Base-by-base conservation (phyloP, 2,329 filamentous ascomycete genomes). In the Penicillium thymicola region DNA sequence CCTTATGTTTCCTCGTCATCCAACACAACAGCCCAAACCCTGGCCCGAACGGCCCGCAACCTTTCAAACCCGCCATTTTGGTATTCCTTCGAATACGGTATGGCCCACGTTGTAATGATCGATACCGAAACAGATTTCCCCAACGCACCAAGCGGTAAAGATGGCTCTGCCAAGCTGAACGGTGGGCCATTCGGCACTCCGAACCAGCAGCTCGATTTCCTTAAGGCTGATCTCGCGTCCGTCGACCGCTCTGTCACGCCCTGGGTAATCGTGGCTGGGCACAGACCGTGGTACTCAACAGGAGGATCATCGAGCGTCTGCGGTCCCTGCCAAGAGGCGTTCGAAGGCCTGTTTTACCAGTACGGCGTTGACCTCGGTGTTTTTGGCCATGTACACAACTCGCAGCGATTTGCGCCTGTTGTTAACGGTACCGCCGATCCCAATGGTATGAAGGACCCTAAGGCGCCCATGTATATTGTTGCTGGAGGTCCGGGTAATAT, bases 41-140 rank as follows among this genome's bases (percentile, higher is more conserved):
- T 69, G 25, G 81, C 81, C 43, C 75, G 77, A 57, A 76, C 76
- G 61, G 82, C 82, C 2, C 62, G 67, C 23, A 25, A 66, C 38
- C 72, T 82, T 9, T 72, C 81, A 5, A 75, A 79, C n/a, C 79
- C 81, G 16, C 79, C 81, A 0, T 83, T 84, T 64, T 85, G 82
- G 82, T 85, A 82, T 71, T 82, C 79, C 0, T 85, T 84, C 64
- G 82, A 85, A 58, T 83, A 85, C 66, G 82, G 82, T 57, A 81
- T 83, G 79, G 76, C 73, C 0, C 82, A 85, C 65, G 68, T 82
- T 51, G 71, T 78, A 36, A 81, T 82, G 79, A 76, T 84, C 58
- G 72, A 85, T 71, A 84, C 81, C 0, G 82, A 84, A 62, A 85
- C 82, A 2, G 82, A 85, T 68, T 83, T 85, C 59, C 62, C 74